Evolutionary conservation across 2,329 filamentous ascomycete species (phyloP), one percentile per base, ranked within the genome.

Genomic region (Xylaria sp.): DNA sequence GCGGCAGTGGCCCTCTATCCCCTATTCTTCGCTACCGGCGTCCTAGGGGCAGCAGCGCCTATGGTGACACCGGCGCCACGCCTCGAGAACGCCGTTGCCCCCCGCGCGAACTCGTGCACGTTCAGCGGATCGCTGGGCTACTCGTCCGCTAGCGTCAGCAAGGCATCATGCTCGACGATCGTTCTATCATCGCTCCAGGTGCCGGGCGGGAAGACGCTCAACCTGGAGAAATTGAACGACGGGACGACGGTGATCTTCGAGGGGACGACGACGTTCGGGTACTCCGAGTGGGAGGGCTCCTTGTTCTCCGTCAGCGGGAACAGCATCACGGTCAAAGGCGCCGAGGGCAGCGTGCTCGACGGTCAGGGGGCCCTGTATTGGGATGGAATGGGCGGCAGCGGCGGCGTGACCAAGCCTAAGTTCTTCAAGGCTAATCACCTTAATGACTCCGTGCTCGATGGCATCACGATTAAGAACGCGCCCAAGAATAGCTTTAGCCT

Each of bases 211-310:
- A 77, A 79, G 13, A 89, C 87, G 5, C 82, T 90, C 1, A 86
- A 90, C 63, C 58, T 70, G n/a, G 69, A 73, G 65, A 58, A 63
- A 13, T 42, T 55, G 22, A 50, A 33, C 81, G 78, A 69, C 29
- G 67, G 57, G 27, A 69, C 67, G 10, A 65, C 61, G 36, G 83
- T 91, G 67, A 86, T 85, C 72, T 92, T 92, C 77, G 78, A 86
- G 64, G 90, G 90, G 47, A 86, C 82, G 13, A 92, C 89, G 22
- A 87, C 86, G 58, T 92, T 90, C 73, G 89, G 83, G 29, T 91
- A 90, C 79, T 81, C 87, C 69, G 85, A 89, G 72, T 92, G 89
- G 89, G 77, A 77, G 2, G 89, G 90, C 0, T 89, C 89, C 49
- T 81, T 92, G 20, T 83, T 92, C 73, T 83, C 84, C 36, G 81